Conservation (phyloP, 805 yeast genomes). For the Hanseniaspora occidentalis region DNA sequence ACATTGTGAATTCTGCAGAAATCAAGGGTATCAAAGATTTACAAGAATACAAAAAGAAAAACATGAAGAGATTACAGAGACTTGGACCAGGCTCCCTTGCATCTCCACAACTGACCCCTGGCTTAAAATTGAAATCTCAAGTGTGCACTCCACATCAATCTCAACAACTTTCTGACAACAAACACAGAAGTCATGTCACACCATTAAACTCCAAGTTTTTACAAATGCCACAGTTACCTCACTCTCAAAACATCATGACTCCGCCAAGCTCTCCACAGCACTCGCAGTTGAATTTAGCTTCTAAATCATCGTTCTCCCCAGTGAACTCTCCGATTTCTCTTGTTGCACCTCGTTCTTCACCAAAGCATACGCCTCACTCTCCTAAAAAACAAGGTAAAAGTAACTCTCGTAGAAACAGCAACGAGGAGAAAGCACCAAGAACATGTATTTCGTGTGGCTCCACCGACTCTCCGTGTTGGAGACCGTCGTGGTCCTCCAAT, state of each 20-base stretch:
- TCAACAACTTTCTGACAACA: too few relatives aligned
- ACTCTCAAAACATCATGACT: not conserved
- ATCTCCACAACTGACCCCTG: not conserved
- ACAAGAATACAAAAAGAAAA: slow-evolving; percentile 1
- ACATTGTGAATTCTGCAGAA: slow-evolving; percentile 3
- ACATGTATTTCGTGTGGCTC: slow-evolving; percentile 85
- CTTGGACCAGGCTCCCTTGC: slow-evolving; percentile 3
- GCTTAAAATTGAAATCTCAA: not conserved
- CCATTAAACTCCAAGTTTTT: not conserved
- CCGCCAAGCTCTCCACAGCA: slow-evolving; percentile 5
- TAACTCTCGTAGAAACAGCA: slow-evolving; percentile 14
- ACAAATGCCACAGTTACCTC: slow-evolving; percentile 2
- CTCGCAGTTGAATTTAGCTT: slow-evolving; percentile 1
- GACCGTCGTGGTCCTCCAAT: slow-evolving; percentile 83
- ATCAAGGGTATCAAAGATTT: not conserved
- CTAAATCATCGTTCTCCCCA: slow-evolving; percentile 1
- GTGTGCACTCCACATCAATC: too few relatives aligned
- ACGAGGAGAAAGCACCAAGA: slow-evolving; percentile 24
- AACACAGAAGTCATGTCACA: not conserved
- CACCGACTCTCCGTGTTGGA: slow-evolving; percentile 93
- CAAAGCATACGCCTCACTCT: slow-evolving; percentile 10
- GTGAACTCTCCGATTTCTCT: not conserved
- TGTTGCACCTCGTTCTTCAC: slow-evolving; percentile 1
- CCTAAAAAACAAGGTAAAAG: slow-evolving; percentile 6
- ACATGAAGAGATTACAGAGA: not conserved